Base-by-base conservation (phyloP, 2,329 filamentous ascomycete species). In the Penicillium thymicola region DNA sequence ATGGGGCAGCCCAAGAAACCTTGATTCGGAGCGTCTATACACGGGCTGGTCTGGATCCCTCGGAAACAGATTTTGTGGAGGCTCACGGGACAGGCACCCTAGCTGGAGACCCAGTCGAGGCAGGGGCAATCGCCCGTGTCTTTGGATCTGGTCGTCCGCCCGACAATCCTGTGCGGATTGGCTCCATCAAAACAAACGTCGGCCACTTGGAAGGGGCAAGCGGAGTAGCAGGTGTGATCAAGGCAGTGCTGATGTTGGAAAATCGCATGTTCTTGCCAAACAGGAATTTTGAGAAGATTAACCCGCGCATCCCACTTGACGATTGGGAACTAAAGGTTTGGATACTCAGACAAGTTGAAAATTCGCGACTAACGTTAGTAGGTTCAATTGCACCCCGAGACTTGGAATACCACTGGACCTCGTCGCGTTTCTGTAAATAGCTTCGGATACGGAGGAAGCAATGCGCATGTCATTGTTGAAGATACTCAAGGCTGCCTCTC, bases 371-470 rank as follows among this genome's bases (percentile, higher is more conserved):
- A 32, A 60, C 13, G 13, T 37, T 21, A 30, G n/a, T 38, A 59
- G 51, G 46, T 57, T 16, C 55, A 60, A 55, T 23, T 55, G 14
- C 11, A 5, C 5, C 18, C 46, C 6, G 53, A 57, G 23, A 34
- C 36, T 11, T 62, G 60, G 59, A 34, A 51, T 16, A 43, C 50
- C 8, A 25, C 11, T 4, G 48, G 55, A 0, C 51, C 51, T 5
- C 60, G 38, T 43, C 50, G 60, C 9, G 50, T 59, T 38, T 62
- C 60, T 1, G 67, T 78, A 47, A 77, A 77, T 58, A 75, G 72
- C 6, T 79, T 79, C 54, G 78, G 78, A 2, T 79, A 76, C 25
- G 78, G 78, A 16, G 79, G 78, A 38, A 74, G 75, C 16, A 80
- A 79, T 56, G 75, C 73, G 0, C 78, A 81, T 56, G 67, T 70